Percentiles rank a stretch among this genome's conserved stretches.
Conservation (phyloP, 2,329 filamentous ascomycete genomes). For the Scedosporium boydii region DNA sequence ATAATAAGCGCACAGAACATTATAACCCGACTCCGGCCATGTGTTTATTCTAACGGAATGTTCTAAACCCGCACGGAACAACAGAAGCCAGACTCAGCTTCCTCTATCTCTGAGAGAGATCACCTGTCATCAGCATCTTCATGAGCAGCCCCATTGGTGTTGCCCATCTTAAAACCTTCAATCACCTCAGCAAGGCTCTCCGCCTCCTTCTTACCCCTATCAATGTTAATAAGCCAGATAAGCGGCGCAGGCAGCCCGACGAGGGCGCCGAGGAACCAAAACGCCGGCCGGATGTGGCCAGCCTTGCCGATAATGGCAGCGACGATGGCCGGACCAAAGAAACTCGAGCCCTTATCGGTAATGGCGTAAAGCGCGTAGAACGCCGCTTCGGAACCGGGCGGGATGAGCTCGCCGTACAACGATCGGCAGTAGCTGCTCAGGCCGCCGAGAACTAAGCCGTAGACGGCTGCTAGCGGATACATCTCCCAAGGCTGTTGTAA, state of each 20-base stretch:
- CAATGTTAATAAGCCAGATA: conserved; percentile 77
- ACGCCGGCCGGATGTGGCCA: conserved; percentile 74
- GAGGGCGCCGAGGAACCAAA: conserved; percentile 82
- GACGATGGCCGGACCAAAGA: conserved; percentile 91
- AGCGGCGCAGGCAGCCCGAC: conserved; percentile 77
- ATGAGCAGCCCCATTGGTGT: conserved; percentile 6
- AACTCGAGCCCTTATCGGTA: conserved; percentile 88
- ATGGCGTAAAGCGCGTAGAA: conserved; percentile 97
- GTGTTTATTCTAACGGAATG: neutral
- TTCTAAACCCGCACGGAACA: too few relatives aligned
- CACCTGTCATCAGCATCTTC: neutral
- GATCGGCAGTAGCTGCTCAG: conserved; percentile 86
- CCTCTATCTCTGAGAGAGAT: neutral
- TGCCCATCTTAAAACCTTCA: conserved; percentile 35
- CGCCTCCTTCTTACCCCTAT: conserved; percentile 63
- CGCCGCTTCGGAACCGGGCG: conserved; percentile 85
- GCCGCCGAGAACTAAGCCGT: conserved; percentile 90
- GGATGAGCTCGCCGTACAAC: conserved; percentile 87
- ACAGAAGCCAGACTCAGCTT: neutral
- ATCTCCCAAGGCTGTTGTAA: conserved; percentile 96
- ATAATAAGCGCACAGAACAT: neutral
- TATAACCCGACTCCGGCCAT: neutral
- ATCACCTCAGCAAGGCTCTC: conserved; percentile 52
- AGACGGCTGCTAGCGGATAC: conserved; percentile 84
- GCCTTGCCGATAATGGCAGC: conserved; percentile 81